phyloP scores from a whole-genome alignment of 345 rosid species.

The Hypericum androsaemum region DNA sequence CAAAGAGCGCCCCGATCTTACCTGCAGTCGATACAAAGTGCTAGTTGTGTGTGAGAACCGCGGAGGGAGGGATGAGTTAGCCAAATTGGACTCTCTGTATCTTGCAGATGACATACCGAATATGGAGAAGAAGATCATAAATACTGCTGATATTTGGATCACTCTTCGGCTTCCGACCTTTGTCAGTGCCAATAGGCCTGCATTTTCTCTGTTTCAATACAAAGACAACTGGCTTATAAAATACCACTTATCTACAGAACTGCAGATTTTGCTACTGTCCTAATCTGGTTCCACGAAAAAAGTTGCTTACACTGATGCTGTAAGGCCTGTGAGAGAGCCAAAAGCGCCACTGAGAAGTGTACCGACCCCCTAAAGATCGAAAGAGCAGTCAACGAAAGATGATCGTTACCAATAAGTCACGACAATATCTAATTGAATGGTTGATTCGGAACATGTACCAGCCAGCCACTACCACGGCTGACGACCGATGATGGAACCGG shows the following conservation, averaged over 20 bases:
- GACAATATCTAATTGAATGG: too few species aligned
- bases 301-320: slow-evolving; percentile 65
- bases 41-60: not conserved
- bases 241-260: too few species aligned
- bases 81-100: too few species aligned
- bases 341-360: slow-evolving; percentile 52
- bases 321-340: slow-evolving; percentile 55
- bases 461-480: slow-evolving; percentile 84
- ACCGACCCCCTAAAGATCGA: slow-evolving; percentile 51
- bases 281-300: not conserved
- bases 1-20: slow-evolving; percentile 83
- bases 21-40: slow-evolving; percentile 26
- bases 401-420: too few species aligned
- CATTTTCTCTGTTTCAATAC: slow-evolving; percentile 14
- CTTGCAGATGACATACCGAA: not conserved
- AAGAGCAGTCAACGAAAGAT: too few species aligned
- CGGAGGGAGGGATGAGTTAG: too few species aligned
- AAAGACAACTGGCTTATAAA: not conserved
- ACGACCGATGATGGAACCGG: slow-evolving; percentile 68
- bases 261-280: too few species aligned
- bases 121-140: slow-evolving; percentile 20
- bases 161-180: slow-evolving; percentile 19
- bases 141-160: slow-evolving; percentile 15
- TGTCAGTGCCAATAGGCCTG: slow-evolving; percentile 17
- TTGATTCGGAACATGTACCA: slow-evolving; percentile 22